phyloP scores from a whole-genome alignment of 192 early-diverging fungal species.

The Oehlia diaphana region DNA sequence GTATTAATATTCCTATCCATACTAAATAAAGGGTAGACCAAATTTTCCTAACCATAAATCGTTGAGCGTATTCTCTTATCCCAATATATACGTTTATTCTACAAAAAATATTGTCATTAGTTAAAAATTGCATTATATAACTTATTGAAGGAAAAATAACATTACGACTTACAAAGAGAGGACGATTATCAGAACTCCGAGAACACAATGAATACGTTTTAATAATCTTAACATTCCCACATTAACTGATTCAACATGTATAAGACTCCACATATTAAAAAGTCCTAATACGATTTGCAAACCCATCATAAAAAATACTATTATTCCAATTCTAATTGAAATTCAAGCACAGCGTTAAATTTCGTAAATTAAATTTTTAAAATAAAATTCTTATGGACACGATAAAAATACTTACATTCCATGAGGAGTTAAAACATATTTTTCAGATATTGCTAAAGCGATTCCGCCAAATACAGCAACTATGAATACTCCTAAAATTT shows the following conservation, averaged over 20 bases:
- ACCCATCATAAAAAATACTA: conserved; percentile 4
- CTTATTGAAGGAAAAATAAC: too few species aligned
- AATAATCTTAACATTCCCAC: conserved; percentile 7
- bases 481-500: conserved; percentile 18
- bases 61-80: neutral
- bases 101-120: neutral
- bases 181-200: conserved; percentile 5
- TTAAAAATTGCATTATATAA: neutral
- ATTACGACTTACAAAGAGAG: conserved; percentile 11
- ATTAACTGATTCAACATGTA: conserved; percentile 24
- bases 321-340: conserved; percentile 20
- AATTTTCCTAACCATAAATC: neutral
- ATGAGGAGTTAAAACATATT: neutral
- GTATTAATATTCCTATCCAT: neutral
- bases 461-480: conserved; percentile 24
- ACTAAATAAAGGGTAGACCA: neutral
- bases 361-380: neutral
- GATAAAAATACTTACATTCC: neutral
- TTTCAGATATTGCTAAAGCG: conserved; percentile 12
- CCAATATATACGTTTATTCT: neutral
- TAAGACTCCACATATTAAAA: conserved; percentile 5
- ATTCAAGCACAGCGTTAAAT: too few species aligned
- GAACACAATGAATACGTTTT: conserved; percentile 10
- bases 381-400: neutral
- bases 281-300: conserved; percentile 19